Percentiles rank a stretch among this genome's conserved stretches.
Evolutionary conservation across 805 yeast genomes (phyloP).

Genomic region (Lipomyces spencermartinsiae): DNA sequence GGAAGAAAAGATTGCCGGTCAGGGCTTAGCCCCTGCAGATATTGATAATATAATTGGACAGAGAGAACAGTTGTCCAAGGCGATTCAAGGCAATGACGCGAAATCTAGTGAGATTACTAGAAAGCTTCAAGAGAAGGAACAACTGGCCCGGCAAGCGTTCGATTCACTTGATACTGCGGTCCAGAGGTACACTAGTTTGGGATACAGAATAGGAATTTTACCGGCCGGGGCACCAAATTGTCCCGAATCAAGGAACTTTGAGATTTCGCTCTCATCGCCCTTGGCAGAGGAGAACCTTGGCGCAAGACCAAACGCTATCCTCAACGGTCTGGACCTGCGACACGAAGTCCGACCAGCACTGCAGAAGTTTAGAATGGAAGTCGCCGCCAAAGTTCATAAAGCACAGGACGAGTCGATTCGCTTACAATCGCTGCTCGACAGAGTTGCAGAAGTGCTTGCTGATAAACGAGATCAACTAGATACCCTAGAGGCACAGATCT

Average conservation of each 20-base stretch:
- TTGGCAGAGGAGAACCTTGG: slow-evolving; percentile 55
- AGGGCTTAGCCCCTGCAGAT: slow-evolving; percentile 66
- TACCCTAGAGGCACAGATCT: slow-evolving; percentile 61
- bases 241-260: slow-evolving; percentile 45
- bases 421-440: slow-evolving; percentile 65
- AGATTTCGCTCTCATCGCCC: slow-evolving; percentile 51
- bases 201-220: slow-evolving; percentile 56
- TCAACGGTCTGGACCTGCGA: slow-evolving; percentile 51
- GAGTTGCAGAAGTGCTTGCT: slow-evolving; percentile 58
- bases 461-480: slow-evolving; percentile 66
- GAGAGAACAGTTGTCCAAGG: slow-evolving; percentile 62
- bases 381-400: slow-evolving; percentile 55
- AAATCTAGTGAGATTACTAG: slow-evolving; percentile 56
- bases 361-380: slow-evolving; percentile 54
- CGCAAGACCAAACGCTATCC: slow-evolving; percentile 51
- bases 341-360: slow-evolving; percentile 49
- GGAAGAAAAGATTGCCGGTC: slow-evolving; percentile 54
- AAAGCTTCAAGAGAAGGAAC: slow-evolving; percentile 57
- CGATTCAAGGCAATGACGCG: slow-evolving; percentile 55
- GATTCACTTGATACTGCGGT: slow-evolving; percentile 60
- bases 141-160: slow-evolving; percentile 56
- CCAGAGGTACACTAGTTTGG: slow-evolving; percentile 61
- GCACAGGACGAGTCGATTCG: slow-evolving; percentile 64
- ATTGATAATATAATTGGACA: slow-evolving; percentile 69
- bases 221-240: slow-evolving; percentile 39